Percentiles rank a stretch among this genome's conserved stretches.
phyloP scores from a whole-genome alignment of 2,329 filamentous ascomycete species.

The Penicillium sp. region DNA sequence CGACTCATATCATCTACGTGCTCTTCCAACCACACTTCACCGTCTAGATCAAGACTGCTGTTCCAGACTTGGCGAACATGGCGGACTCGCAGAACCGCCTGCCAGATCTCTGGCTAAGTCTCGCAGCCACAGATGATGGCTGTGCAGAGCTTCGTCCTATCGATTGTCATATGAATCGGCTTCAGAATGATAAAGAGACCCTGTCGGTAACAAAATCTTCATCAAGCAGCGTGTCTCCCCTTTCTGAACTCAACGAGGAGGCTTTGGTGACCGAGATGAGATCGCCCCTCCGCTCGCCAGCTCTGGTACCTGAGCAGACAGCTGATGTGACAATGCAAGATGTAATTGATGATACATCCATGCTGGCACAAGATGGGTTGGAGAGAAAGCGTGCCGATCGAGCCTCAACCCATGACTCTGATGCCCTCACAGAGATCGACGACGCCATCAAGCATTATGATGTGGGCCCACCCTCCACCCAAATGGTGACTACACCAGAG shows the following conservation, averaged over 20 bases:
- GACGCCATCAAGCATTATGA: background rate
- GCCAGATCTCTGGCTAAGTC: background rate
- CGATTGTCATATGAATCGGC: background rate
- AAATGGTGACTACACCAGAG: background rate
- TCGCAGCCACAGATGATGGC: background rate
- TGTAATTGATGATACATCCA: background rate
- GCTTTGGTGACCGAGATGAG: background rate
- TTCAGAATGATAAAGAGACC: background rate
- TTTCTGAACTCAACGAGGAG: background rate
- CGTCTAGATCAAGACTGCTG: too few species aligned
- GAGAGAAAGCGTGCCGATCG: background rate
- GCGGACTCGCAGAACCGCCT: background rate
- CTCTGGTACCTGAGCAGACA: background rate
- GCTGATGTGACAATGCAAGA: background rate
- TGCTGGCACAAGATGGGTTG: background rate
- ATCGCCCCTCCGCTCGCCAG: background rate
- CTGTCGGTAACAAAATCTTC: background rate
- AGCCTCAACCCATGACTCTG: background rate
- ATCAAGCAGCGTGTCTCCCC: background rate
- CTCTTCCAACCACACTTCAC: background rate
- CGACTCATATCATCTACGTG: background rate
- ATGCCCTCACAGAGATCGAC: background rate
- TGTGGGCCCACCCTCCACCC: background rate
- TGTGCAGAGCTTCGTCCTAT: background rate
- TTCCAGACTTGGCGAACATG: background rate